These are phyloP conservation scores for Fusarium sp. DNA, from an alignment of 2,329 filamentous ascomycete genomes.

Conservation along the genomic window DNA sequence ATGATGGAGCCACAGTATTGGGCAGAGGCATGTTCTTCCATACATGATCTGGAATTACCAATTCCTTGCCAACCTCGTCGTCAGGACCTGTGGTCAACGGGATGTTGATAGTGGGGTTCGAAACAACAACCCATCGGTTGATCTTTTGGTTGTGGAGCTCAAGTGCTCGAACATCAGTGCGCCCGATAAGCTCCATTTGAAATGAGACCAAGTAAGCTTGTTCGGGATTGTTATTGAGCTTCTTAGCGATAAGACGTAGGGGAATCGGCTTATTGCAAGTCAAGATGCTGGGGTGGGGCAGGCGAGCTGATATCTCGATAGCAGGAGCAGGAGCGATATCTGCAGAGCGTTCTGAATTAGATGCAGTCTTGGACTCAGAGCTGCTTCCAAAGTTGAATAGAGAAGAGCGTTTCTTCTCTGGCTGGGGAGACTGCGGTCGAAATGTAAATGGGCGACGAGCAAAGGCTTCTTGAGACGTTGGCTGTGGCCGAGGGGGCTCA, in stretches of 20 bases:
- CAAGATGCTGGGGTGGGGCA: slow-evolving; percentile 88
- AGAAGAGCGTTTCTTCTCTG: slow-evolving; percentile 64
- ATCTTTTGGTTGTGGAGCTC: slow-evolving; percentile 77
- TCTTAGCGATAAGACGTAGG: slow-evolving; percentile 81
- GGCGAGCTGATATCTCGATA: slow-evolving; percentile 79
- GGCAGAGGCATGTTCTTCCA: slow-evolving; percentile 82
- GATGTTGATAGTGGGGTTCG: slow-evolving; percentile 76
- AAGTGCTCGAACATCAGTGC: slow-evolving; percentile 82
- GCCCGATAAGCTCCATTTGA: slow-evolving; percentile 83
- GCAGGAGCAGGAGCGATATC: slow-evolving; percentile 62
- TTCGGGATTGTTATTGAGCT: slow-evolving; percentile 74
- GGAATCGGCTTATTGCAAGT: slow-evolving; percentile 91
- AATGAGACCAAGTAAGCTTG: slow-evolving; percentile 80
- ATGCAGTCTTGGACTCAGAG: slow-evolving; percentile 43
- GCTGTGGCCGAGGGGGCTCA: slow-evolving; percentile 80
- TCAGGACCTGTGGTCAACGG: slow-evolving; percentile 69
- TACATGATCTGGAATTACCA: slow-evolving; percentile 73
- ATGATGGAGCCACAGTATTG: slow-evolving; percentile 87
- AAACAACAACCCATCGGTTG: slow-evolving; percentile 80
- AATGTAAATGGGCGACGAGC: slow-evolving; percentile 77
- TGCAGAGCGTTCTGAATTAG: slow-evolving; percentile 47
- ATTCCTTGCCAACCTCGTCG: slow-evolving; percentile 71
- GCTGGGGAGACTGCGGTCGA: slow-evolving; percentile 53
- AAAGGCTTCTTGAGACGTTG: slow-evolving; percentile 81
- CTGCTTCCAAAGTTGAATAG: slow-evolving; percentile 64